Percentiles rank a stretch among this genome's conserved stretches.
These are phyloP conservation scores for Aurantiochytrium sp. DNA, from an alignment of 108 stramenopile species.

Conservation along the genomic window DNA sequence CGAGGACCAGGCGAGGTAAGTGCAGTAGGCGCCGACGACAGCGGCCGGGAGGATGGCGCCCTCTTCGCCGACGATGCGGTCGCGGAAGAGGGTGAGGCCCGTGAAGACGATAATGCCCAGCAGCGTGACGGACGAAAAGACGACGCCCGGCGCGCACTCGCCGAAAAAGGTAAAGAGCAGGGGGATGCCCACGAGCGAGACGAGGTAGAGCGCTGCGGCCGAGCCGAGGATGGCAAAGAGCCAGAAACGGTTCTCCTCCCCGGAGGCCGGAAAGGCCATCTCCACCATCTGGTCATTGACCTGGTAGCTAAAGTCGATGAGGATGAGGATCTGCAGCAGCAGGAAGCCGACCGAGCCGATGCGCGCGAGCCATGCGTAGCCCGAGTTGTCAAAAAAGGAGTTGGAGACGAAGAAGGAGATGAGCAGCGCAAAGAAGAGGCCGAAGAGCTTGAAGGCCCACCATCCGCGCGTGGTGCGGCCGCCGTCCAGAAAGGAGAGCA, in stretches of 20 bases:
- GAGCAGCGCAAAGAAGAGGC: neutral
- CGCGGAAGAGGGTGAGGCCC: neutral
- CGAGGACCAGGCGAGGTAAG: neutral
- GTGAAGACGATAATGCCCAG: conserved; percentile 1
- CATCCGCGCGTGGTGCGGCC: neutral
- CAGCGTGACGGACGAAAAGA: neutral
- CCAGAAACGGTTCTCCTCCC: neutral
- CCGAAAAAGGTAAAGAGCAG: conserved; percentile 7
- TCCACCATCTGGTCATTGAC: neutral
- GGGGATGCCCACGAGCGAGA: neutral
- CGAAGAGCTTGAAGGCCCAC: conserved; percentile 30
- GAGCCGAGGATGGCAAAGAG: neutral
- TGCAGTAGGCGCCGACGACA: neutral
- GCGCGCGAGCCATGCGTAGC: conserved; percentile 30
- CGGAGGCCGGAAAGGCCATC: neutral
- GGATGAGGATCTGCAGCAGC: neutral
- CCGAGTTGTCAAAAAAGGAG: conserved; percentile 26
- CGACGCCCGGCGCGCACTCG: neutral
- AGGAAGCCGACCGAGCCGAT: neutral
- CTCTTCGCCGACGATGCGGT: neutral
- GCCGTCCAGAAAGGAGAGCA: neutral
- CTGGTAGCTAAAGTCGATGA: conserved; percentile 27
- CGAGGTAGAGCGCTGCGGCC: conserved; percentile 3
- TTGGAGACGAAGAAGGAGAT: neutral
- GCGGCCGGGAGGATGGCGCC: conserved; percentile 3